phyloP scores from a whole-genome alignment of 495 filamentous ascomycete genomes.

The Alectoria sarmentosa region DNA sequence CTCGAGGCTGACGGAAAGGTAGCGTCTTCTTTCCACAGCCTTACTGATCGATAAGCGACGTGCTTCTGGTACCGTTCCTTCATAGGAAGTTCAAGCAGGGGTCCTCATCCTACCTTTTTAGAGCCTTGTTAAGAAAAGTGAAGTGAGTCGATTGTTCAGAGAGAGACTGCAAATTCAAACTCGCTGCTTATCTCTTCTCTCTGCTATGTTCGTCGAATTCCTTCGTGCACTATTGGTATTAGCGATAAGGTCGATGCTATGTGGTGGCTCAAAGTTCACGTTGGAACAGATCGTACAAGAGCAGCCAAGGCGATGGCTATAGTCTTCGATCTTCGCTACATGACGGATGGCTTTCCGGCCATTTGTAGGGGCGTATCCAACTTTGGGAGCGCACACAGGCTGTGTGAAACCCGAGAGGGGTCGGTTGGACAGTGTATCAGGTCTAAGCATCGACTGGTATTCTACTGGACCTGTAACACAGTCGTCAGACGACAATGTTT shows the following conservation, averaged over 20 bases:
- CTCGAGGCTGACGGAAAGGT: background rate
- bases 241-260: background rate
- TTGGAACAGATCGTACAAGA: background rate
- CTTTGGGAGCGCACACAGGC: background rate
- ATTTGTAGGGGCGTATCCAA: background rate
- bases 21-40: background rate
- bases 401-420: background rate
- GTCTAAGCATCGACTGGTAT: background rate
- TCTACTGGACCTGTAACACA: background rate
- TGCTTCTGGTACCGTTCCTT: background rate
- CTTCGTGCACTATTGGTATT: background rate
- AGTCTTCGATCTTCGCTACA: background rate
- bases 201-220: background rate
- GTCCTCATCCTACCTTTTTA: background rate
- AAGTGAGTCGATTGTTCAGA: background rate
- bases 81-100: background rate
- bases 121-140: background rate
- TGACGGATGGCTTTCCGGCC: background rate
- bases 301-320: background rate
- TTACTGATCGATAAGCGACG: background rate
- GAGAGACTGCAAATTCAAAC: background rate
- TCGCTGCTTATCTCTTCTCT: background rate
- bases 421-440: background rate
- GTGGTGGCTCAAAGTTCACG: background rate
- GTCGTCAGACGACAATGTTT: background rate